A percentile compares a stretch with the other conserved stretches of the same genome.
Conservation (phyloP, 73 alveolate species). For the Blepharisma japonicum region DNA sequence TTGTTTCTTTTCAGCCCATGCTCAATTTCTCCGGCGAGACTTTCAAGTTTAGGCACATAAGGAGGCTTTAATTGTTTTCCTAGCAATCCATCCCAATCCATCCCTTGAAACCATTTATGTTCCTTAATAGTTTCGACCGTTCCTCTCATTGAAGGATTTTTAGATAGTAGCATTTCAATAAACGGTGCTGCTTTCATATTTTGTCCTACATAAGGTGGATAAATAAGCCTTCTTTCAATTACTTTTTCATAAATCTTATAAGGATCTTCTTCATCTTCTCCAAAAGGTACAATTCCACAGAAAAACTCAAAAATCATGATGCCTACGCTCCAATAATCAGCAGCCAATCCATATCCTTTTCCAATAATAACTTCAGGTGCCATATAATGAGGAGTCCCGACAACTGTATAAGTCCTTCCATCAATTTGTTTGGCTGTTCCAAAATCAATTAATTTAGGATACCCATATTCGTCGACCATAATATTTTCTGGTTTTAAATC, state of each 20-base stretch:
- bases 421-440: conserved; percentile 52
- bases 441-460: conserved; percentile 49
- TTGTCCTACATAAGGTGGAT: conserved; percentile 36
- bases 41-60: conserved; percentile 23
- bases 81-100: conserved; percentile 19
- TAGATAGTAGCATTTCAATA: not conserved
- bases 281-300: conserved; percentile 34
- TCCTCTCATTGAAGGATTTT: conserved; percentile 28
- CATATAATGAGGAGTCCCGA: conserved; percentile 63
- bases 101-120: conserved; percentile 10
- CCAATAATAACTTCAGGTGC: conserved; percentile 54
- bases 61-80: conserved; percentile 26
- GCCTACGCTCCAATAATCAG: conserved; percentile 25
- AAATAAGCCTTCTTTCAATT: conserved; percentile 34
- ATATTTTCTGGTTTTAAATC: conserved; percentile 58
- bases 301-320: conserved; percentile 22
- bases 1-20: not conserved
- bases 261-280: conserved; percentile 69
- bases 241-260: conserved; percentile 48
- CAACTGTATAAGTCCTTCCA: conserved; percentile 47
- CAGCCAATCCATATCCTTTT: conserved; percentile 12
- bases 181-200: not conserved
- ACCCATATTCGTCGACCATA: conserved; percentile 50
- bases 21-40: not conserved
- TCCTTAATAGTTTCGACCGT: conserved; percentile 10